Base-by-base conservation (phyloP, 164 flowering plant species). In the Echeveria elegans region DNA sequence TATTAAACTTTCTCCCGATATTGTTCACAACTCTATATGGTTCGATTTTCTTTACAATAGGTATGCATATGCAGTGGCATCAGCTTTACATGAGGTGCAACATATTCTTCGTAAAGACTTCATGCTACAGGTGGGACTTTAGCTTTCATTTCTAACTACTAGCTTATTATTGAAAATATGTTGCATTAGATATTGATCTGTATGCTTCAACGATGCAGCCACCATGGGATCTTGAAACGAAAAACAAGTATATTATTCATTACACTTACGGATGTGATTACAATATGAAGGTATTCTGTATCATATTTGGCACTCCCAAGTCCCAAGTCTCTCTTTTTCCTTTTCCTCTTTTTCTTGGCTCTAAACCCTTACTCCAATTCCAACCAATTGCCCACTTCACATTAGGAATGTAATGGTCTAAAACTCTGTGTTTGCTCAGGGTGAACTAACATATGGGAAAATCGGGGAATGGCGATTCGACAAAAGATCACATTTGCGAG, bases 391-490 rank as follows among this genome's bases (percentile, higher is more conserved):
- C 1, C 10, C 16, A 36, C 41, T 16, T 7, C 64, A 62, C 24
- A 19, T 53, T 7, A 21, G 26, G 65, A 32, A 62, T 6, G 5
- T 32, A 62, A 12, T 31, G 14, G 24, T 47, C 28, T 40, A 64
- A 52, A n/a, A 36, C 31, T 28, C 45, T 67, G 11, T 18, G 28
- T 29, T 26, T 67, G 6, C 74, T 70, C 82, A 95, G 99, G 99
- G 99, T 64, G 85, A 87, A 74, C 78, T 92, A 52, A 90, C 94
- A 38, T 88, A 89, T 79, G 97, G 96, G 24, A 83, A 82, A 74
- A 80, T 85, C 60, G 97, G 99, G 48, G 90, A 95, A 72, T 95
- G 99, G 97, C 78, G 97, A 76, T 95, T 95, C 67, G 96, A 95
- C 76, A 95, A 95, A 72, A 85, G 99, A 78, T 83, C 97, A 28